Base-by-base conservation (phyloP, 345 rosid genomes). In the Boechera stricta region DNA sequence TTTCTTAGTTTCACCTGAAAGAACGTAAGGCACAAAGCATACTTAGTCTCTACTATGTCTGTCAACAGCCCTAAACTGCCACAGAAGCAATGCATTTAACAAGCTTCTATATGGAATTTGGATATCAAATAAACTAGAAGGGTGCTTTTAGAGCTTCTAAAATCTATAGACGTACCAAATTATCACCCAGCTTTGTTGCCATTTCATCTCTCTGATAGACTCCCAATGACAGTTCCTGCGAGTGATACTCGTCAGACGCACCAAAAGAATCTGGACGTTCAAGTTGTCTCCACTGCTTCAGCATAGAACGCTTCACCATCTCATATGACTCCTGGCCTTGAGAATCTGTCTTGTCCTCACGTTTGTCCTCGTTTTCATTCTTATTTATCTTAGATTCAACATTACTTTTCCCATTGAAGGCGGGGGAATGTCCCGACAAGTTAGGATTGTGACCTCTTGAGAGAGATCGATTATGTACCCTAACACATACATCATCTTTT, bases 211-310 rank as follows among this genome's bases (percentile, higher is more conserved):
- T 87, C 47, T 78, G 91, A 82, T 86, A 87, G 71, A 83, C 82
- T 74, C 90, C 91, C 83, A 82, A 47, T 15, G 97, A 90, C 53
- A 92, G 82, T 76, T 94, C 96, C 78, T 90, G 98, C 0, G 98
- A 92, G 79, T 89, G 96, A 80, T 91, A 95, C 73, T 84, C 97
- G 45, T 89, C 94, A 45, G 94, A 90, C 49, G 94, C 85, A 77
- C 91, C 94, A 83, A 89, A 92, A 2, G 97, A 91, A 84, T 92
- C 92, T 61, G 88, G 96, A 70, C 83, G 95, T 69, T 92, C 96
- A 53, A 92, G 82, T 59, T 87, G 91, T 74, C 87, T 83, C 96
- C 97, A 88, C 61, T 88, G 86, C 72, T 86, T 87, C 77, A 82
- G 84, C 86, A 87, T 80, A 62, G 86, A 75, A 77, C 67, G 82